Evolutionary conservation across 352 stramenopile species (phyloP).

Genomic region (Elongisporangium senticosum): DNA sequence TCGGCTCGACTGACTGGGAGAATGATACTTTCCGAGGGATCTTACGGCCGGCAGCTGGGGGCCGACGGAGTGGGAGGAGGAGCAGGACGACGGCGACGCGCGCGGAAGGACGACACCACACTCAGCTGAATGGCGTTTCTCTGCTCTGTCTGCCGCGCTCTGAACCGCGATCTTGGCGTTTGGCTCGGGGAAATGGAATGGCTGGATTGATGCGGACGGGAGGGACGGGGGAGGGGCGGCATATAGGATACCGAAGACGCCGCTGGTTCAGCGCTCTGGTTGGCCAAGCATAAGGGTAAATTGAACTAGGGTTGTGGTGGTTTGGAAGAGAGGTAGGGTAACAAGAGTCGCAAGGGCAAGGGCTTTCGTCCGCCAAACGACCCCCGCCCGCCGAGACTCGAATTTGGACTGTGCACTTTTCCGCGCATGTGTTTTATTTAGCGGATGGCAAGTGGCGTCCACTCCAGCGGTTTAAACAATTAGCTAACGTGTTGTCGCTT

Average conservation of each 20-base stretch:
- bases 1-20: neutral
- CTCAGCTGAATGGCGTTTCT: neutral
- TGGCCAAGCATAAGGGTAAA: neutral
- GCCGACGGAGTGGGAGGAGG: neutral
- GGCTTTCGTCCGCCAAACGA: neutral
- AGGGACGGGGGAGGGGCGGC: neutral
- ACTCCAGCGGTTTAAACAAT: neutral
- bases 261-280: neutral
- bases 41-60: neutral
- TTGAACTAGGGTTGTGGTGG: neutral
- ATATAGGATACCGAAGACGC: neutral
- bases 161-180: neutral
- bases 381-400: no score
- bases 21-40: neutral
- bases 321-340: neutral
- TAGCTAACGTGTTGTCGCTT: neutral
- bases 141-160: neutral
- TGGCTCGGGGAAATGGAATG: neutral
- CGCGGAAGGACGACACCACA: neutral
- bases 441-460: neutral
- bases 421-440: neutral
- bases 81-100: neutral
- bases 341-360: neutral
- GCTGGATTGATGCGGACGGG: neutral
- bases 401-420: neutral